phyloP scores from a whole-genome alignment of 768 basidiomycete species.

The Russula griseocarnosa region DNA sequence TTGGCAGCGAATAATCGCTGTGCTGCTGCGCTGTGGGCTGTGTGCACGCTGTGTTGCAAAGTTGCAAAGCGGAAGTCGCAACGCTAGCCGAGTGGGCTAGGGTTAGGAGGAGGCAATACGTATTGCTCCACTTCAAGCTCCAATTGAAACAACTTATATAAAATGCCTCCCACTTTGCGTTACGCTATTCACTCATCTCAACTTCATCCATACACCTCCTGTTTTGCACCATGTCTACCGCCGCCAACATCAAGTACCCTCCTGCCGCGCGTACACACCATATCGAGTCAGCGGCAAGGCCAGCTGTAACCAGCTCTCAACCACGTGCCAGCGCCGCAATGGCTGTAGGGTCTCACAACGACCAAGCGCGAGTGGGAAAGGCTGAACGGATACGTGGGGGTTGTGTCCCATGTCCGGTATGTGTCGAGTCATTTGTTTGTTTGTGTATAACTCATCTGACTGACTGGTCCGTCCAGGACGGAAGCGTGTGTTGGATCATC shows the following conservation, averaged over 20 bases:
- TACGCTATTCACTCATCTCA: not conserved
- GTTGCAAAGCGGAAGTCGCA: no score
- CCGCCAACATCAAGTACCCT: conserved; percentile 20
- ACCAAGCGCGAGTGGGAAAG: conserved; percentile 4
- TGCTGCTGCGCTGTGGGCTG: not conserved
- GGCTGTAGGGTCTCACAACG: not conserved
- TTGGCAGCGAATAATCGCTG: not conserved
- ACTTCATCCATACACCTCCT: conserved; percentile 3
- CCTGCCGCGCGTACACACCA: conserved; percentile 13
- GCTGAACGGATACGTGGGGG: conserved; percentile 24
- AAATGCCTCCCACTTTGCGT: not conserved
- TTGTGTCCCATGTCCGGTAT: conserved; percentile 25
- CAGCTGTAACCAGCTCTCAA: conserved; percentile 18
- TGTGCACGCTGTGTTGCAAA: no score
- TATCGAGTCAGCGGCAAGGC: not conserved
- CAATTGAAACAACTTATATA: not conserved
- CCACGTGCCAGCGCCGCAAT: conserved; percentile 11
- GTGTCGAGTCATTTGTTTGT: not conserved
- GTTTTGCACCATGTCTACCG: conserved; percentile 9
- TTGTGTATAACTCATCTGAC: not conserved
- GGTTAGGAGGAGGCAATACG: conserved; percentile 8
- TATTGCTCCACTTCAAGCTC: not conserved
- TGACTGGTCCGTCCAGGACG: conserved; percentile 13
- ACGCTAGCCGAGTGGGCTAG: no score
- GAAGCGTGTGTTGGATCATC: conserved; percentile 26